phyloP scores from a whole-genome alignment of 1,139 yeast genomes.

The Meyerozyma guilliermondii region DNA sequence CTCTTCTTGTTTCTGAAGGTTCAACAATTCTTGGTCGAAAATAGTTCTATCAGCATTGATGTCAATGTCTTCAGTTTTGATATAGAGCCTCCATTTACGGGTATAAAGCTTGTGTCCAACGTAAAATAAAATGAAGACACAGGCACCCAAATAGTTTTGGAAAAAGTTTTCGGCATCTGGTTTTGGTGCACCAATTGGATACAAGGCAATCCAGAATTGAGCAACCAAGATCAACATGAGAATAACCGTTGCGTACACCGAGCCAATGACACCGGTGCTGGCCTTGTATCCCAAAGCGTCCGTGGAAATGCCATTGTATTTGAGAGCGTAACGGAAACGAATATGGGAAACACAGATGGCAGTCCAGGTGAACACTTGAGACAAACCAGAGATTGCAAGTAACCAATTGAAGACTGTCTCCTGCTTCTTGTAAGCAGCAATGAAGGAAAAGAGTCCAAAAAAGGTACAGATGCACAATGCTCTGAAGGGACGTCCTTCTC shows the following conservation, averaged over 20 bases:
- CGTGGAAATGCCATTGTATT: constrained; percentile 28
- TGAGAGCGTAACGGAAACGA: constrained; percentile 39
- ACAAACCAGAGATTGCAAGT: constrained; percentile 39
- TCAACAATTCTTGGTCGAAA: constrained; percentile 34
- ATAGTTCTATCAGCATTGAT: constrained; percentile 29
- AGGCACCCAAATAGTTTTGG: constrained; percentile 34
- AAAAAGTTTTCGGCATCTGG: constrained; percentile 31
- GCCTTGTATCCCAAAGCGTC: constrained; percentile 36
- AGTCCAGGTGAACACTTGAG: constrained; percentile 41
- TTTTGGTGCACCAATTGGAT: constrained; percentile 26
- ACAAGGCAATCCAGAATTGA: constrained; percentile 38
- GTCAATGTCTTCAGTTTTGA: constrained; percentile 31
- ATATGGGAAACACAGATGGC: constrained; percentile 38
- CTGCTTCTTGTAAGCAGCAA: constrained; percentile 38
- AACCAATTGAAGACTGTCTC: constrained; percentile 42
- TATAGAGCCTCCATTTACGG: constrained; percentile 27
- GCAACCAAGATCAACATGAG: constrained; percentile 34
- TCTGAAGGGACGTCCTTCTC: constrained; percentile 39
- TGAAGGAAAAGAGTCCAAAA: constrained; percentile 25
- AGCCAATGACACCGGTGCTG: constrained; percentile 38
- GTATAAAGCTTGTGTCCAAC: constrained; percentile 31
- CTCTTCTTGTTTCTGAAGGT: constrained; percentile 32
- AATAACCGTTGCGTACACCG: constrained; percentile 30
- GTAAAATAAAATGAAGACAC: constrained; percentile 30
- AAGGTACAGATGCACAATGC: constrained; percentile 30